Base-by-base conservation (phyloP, 2,329 filamentous ascomycete species). In the Arachnopeziza araneosa region DNA sequence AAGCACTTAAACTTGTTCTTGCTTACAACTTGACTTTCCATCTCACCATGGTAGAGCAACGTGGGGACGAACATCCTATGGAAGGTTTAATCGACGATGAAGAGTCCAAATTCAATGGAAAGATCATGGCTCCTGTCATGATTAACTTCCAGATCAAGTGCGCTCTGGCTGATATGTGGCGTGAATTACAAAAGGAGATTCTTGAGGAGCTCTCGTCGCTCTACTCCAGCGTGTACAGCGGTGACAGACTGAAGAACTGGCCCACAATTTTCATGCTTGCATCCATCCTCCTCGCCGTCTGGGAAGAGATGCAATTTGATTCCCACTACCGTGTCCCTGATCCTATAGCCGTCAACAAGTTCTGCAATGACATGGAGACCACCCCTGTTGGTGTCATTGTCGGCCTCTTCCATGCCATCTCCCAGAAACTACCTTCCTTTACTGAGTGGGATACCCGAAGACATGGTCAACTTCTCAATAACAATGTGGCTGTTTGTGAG, bases 71-170 rank as follows among this genome's bases (percentile, higher is more conserved):
- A 71, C 85, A 91, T 64, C 78, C 80, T 24, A 80, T 93, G 72
- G 82, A 90, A 58, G 93, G 93, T 65, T 88, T 90, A 78, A 93
- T 98, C 65, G 86, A 93, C 56, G 90, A 95, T 70, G 85, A 90
- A 70, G 84, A 88, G 57, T 96, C 91, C 66, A 95, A 91, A 74
- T 97, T 89, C 80, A 88, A 84, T 69, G 93, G 93, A 71, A 93
- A 93, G 80, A 93, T 89, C 44, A 87, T 96, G 64, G 93, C 93
- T 19, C 93, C 93, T 14, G 93, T 97, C 73, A 96, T 98, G 93
- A 96, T 98, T 84, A 98, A 97, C 81, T 97, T 97, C 84, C 91
- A 97, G 79, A 92, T 98, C 80, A 98, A 98, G 83, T 95, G 90
- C 71, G 93, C 93, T 58, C 87, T 98, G 78, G 93, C 93, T 66